phyloP scores from a whole-genome alignment of 2,329 filamentous ascomycete species.

The Fusarium virguliforme region DNA sequence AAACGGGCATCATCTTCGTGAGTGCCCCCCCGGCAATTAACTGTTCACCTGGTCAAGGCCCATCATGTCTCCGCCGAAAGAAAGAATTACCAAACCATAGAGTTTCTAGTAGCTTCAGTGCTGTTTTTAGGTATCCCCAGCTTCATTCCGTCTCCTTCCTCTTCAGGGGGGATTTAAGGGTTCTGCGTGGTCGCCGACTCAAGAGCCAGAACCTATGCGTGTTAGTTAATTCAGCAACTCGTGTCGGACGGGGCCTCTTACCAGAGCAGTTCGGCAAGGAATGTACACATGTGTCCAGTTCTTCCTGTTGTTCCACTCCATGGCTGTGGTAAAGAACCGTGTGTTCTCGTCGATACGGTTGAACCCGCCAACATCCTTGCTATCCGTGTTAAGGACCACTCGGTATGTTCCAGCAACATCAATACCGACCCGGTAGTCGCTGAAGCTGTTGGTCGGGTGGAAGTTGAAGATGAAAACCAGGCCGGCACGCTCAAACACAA shows the following conservation, averaged over 20 bases:
- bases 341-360: constrained; percentile 84
- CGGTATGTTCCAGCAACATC: constrained; percentile 88
- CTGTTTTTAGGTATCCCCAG: background rate
- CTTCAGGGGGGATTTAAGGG: constrained; percentile 13
- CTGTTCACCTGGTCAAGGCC: constrained; percentile 10
- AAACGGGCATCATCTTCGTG: constrained; percentile 4
- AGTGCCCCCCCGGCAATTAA: constrained; percentile 19
- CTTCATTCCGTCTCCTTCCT: background rate
- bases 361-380: constrained; percentile 83
- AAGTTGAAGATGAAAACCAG: constrained; percentile 98
- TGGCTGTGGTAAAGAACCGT: constrained; percentile 91
- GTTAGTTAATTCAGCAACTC: constrained; percentile 11
- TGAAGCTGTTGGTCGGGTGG: constrained; percentile 86
- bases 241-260: constrained; percentile 61
- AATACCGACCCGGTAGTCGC: constrained; percentile 92
- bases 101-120: constrained; percentile 2
- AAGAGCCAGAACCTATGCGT: constrained; percentile 68
- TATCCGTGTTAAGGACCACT: constrained; percentile 88
- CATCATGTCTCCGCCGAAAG: constrained; percentile 7
- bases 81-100: constrained; percentile 2
- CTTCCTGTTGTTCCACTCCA: constrained; percentile 90
- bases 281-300: constrained; percentile 96
- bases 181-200: constrained; percentile 53
- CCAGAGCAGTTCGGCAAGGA: constrained; percentile 86
- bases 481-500: constrained; percentile 94